Conservation (phyloP, 1,284 basidiomycete species). For the Papiliotrema laurentii region DNA sequence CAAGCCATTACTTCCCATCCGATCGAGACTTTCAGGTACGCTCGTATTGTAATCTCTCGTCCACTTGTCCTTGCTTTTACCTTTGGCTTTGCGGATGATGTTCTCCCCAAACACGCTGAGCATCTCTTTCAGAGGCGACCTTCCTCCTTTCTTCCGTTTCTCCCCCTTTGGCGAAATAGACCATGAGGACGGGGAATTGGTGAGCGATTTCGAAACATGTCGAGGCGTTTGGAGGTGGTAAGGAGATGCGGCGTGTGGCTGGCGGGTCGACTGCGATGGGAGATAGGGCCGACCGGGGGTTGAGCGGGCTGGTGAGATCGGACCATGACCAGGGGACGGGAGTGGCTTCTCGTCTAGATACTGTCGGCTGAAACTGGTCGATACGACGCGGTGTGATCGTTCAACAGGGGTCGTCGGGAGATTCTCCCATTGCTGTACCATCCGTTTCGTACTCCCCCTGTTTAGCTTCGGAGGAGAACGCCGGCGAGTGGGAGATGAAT, state of each 20-base stretch:
- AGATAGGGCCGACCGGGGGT: neutral
- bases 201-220: constrained; percentile 12
- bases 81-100: constrained; percentile 26
- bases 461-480: constrained; percentile 2
- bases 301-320: constrained; percentile 15
- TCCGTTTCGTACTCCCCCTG: constrained; percentile 27
- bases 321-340: constrained; percentile 20
- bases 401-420: constrained; percentile 9
- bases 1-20: constrained; percentile 26
- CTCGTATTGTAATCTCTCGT: constrained; percentile 4
- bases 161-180: constrained; percentile 23
- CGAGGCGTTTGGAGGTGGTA: constrained; percentile 29
- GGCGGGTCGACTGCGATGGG: constrained; percentile 1
- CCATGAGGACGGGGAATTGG: constrained; percentile 24
- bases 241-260: constrained; percentile 20
- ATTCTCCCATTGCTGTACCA: constrained; percentile 43
- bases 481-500: neutral
- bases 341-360: constrained; percentile 40
- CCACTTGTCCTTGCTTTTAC: constrained; percentile 26
- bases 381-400: neutral
- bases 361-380: constrained; percentile 15
- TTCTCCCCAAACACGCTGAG: constrained; percentile 33
- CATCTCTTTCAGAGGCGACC: constrained; percentile 41
- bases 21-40: constrained; percentile 7
- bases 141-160: constrained; percentile 16